A percentile compares a stretch with the other conserved stretches of the same genome.
phyloP scores from a whole-genome alignment of 1,139 yeast genomes.

The Lizanozyma gosingica region DNA sequence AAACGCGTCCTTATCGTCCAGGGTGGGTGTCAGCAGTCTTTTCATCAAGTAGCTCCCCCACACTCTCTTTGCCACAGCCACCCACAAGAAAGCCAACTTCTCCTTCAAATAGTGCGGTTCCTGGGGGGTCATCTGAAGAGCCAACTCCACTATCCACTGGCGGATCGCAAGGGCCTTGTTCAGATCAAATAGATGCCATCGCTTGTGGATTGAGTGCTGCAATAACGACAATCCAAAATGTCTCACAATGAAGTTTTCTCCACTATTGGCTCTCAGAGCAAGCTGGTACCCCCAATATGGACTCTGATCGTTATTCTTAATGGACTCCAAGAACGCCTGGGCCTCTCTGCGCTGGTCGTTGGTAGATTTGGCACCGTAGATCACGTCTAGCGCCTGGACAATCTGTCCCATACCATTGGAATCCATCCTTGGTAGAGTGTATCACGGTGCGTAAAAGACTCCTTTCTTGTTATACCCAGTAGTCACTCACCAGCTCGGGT shows the following conservation, averaged over 20 bases:
- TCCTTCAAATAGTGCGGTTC: constrained; percentile 91
- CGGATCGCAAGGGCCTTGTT: constrained; percentile 64
- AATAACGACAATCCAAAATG: constrained; percentile 84
- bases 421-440: constrained; percentile 59
- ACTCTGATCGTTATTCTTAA: constrained; percentile 71
- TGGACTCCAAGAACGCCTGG: constrained; percentile 63
- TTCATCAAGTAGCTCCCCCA: constrained; percentile 60
- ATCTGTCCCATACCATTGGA: constrained; percentile 59
- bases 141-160: constrained; percentile 76
- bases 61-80: constrained; percentile 78
- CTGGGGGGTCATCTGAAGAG: constrained; percentile 43
- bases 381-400: constrained; percentile 65
- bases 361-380: constrained; percentile 64
- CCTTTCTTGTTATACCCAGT: too few species aligned
- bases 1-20: neutral
- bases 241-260: constrained; percentile 62
- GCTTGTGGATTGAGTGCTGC: constrained; percentile 56
- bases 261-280: constrained; percentile 54
- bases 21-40: constrained; percentile 2
- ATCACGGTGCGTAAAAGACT: too few species aligned
- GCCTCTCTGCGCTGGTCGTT: constrained; percentile 61
- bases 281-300: constrained; percentile 92
- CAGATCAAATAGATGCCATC: constrained; percentile 49
- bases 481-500: too few species aligned
- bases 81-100: constrained; percentile 87